Evolutionary conservation across 371 early-diverging fungal genomes (phyloP), one percentile per base, ranked within the genome.

Genomic region (Lichtheimia ornata): DNA sequence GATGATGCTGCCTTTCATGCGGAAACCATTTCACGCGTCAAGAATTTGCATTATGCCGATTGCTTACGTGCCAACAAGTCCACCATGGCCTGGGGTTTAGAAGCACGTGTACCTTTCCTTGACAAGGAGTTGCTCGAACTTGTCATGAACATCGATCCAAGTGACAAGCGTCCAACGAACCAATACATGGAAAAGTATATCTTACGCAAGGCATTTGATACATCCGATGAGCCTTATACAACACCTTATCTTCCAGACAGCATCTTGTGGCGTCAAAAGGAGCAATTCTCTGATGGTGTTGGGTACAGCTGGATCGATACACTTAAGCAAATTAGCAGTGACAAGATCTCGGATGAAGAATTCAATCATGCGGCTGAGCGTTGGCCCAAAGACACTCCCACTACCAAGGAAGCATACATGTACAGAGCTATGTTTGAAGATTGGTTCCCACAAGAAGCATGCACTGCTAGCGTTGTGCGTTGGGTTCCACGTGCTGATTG

Each of bases 11-110:
- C 87, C 4, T 88, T 97, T 66, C 96, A 96, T 74, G 76, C 86
- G 56, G 98, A 97, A 76, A 88, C 88, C 40, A 91, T 97, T 56
- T 73, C 67, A 28, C 90, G 98, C 62, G 94, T 97, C 70, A 91
- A 94, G 84, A 93, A 94, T 84, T 83, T 97, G 60, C 96, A 97
- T 74, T 94, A 93, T 25, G 84, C 94, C 65, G 98, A 97, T 76
- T 93, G 93, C 77, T 81, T 97, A 42, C 92, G 98, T 64, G 98
- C 98, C 74, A 97, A 97, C 90, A 96, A 97, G 79, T 90, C 94
- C 4, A 97, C 98, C 50, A 97, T 97, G 97, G 98, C 98, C 1
- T 97, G 96, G 97, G 98, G 98, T 63, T 87, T 97, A 25, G 98
- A 97, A 70, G 95, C 95, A 15, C 94, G 98, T 65, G 98, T 97